Conservation (phyloP, 306 rosid species). For the Prunus mongolica region DNA sequence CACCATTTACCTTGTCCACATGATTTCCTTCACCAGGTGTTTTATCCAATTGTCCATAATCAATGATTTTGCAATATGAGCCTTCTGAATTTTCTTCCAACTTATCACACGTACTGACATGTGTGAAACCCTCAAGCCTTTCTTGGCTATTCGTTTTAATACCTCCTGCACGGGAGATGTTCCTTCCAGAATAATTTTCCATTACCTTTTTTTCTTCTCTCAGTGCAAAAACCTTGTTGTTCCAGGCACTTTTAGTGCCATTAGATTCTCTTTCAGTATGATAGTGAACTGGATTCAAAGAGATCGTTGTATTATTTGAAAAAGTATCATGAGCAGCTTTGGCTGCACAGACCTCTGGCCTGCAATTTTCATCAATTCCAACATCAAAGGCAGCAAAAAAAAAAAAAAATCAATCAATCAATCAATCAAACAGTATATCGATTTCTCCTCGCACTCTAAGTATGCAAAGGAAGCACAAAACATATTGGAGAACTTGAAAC, state of each 20-base stretch:
- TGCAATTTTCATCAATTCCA: conserved; percentile 36
- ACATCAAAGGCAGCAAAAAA: conserved; percentile 8
- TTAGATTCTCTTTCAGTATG: conserved; percentile 17
- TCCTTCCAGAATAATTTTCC: not conserved
- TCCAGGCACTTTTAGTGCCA: conserved; percentile 15
- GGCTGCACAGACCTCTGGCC: conserved; percentile 36
- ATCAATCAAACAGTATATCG: not conserved
- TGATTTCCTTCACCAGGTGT: conserved; percentile 1
- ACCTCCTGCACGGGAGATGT: not conserved
- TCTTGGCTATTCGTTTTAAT: not conserved
- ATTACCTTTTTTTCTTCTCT: not conserved
- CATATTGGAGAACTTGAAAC: not conserved
- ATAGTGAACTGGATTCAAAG: not conserved
- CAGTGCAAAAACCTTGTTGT: not conserved
- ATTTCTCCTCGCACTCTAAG: not conserved
- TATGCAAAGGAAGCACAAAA: not conserved
- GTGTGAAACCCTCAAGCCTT: not conserved
- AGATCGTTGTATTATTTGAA: conserved; percentile 7
- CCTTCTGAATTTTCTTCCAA: not conserved
- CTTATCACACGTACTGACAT: not conserved
- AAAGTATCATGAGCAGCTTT: conserved; percentile 30
- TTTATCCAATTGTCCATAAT: not conserved
- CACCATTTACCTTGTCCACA: not conserved
- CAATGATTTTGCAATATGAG: not conserved
- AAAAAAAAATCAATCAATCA: not conserved